A percentile compares a stretch with the other conserved stretches of the same genome.
Conservation (phyloP, 106 monocot species). For the Allium fistulosum region DNA sequence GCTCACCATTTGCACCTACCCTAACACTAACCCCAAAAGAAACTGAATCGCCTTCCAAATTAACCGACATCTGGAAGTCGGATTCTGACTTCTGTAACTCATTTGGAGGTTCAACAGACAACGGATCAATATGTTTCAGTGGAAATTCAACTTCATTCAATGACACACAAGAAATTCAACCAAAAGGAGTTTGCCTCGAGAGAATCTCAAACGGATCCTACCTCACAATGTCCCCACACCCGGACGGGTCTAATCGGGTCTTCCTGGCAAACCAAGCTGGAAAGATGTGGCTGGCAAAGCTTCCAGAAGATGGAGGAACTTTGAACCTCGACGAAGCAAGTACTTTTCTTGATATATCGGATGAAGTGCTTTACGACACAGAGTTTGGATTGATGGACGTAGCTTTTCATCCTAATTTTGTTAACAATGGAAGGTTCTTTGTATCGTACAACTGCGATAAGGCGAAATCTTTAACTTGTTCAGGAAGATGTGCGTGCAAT, state of each 20-base stretch:
- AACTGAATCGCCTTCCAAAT: slow-evolving; percentile 37
- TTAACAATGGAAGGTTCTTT: slow-evolving; percentile 62
- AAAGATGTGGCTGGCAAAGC: slow-evolving; percentile 69
- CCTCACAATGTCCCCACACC: slow-evolving; percentile 71
- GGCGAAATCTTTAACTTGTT: slow-evolving; percentile 43
- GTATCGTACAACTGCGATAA: slow-evolving; percentile 75
- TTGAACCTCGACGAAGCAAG: slow-evolving; percentile 49
- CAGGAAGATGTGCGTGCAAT: slow-evolving; percentile 85
- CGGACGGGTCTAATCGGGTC: slow-evolving; percentile 90
- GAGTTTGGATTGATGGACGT: slow-evolving; percentile 71
- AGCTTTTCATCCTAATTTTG: slow-evolving; percentile 84
- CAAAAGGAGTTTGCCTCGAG: slow-evolving; percentile 86
- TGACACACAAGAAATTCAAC: slow-evolving; percentile 18
- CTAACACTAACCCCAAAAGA: slow-evolving; percentile 24
- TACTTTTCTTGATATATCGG: slow-evolving; percentile 82
- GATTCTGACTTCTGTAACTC: slow-evolving; percentile 64
- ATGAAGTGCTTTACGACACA: slow-evolving; percentile 49
- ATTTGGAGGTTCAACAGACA: slow-evolving; percentile 56
- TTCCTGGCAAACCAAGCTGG: slow-evolving; percentile 78
- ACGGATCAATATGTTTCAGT: slow-evolving; percentile 57
- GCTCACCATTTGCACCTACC: slow-evolving; percentile 71
- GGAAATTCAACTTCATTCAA: slow-evolving; percentile 69
- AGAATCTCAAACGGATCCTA: slow-evolving; percentile 68
- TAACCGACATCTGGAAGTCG: slow-evolving; percentile 75
- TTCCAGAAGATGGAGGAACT: slow-evolving; percentile 54